phyloP scores from a whole-genome alignment of 352 stramenopile genomes.

The Plasmopara viticola region DNA sequence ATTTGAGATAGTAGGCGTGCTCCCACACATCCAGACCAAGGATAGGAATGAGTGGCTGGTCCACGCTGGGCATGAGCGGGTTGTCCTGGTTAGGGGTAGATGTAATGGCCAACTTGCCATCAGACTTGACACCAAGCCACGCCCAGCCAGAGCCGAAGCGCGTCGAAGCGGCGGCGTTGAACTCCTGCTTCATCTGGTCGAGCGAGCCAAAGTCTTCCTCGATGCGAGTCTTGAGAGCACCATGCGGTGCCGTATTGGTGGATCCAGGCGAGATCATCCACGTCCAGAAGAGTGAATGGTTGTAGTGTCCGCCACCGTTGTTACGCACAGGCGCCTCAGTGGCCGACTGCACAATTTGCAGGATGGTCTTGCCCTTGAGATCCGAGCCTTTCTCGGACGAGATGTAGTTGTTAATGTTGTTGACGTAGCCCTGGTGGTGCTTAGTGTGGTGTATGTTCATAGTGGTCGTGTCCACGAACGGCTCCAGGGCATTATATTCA shows the following conservation, averaged over 20 bases:
- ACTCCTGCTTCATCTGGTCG: conserved; percentile 86
- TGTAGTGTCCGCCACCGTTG: conserved; percentile 84
- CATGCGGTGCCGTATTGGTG: conserved; percentile 74
- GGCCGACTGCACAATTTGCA: conserved; percentile 67
- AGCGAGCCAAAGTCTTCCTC: conserved; percentile 88
- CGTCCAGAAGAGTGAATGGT: conserved; percentile 91
- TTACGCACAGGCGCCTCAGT: conserved; percentile 75
- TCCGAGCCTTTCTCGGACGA: conserved; percentile 58
- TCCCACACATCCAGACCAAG: conserved; percentile 95
- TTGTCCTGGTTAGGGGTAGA: conserved; percentile 95
- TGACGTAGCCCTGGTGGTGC: conserved; percentile 88
- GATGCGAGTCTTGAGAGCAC: conserved; percentile 78
- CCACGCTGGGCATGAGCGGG: conserved; percentile 75
- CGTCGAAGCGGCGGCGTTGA: conserved; percentile 80
- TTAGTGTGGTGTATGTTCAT: conserved; percentile 92
- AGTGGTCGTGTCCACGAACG: conserved; percentile 83
- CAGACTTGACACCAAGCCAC: conserved; percentile 81
- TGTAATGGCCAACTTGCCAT: conserved; percentile 92
- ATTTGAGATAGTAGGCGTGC: conserved; percentile 96
- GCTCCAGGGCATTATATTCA: conserved; percentile 84
- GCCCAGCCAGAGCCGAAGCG: conserved; percentile 89
- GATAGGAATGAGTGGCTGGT: conserved; percentile 87
- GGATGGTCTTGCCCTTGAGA: conserved; percentile 75
- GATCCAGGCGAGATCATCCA: conserved; percentile 81
- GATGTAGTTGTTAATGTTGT: conserved; percentile 89